phyloP scores from a whole-genome alignment of 306 rosid genomes.

The Argentina anserina region DNA sequence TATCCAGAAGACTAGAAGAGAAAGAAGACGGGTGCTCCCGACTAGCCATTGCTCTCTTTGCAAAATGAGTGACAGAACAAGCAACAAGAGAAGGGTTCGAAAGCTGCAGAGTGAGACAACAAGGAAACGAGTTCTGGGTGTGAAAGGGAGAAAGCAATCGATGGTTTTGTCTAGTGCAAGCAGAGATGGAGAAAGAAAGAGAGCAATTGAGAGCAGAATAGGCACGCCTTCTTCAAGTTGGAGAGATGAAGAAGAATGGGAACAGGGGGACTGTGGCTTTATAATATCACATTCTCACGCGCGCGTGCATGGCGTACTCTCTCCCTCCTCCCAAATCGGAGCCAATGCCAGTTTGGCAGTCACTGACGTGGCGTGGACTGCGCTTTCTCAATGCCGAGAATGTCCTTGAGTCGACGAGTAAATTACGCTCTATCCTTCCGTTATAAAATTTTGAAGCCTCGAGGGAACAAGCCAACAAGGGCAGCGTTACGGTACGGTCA shows the following conservation, averaged over 20 bases:
- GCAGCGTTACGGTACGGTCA: slow-evolving; percentile 15
- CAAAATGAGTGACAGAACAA: slow-evolving; percentile 20
- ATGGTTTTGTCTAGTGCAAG: slow-evolving; percentile 24
- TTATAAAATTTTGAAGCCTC: slow-evolving; percentile 46
- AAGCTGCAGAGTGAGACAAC: slow-evolving; percentile 35
- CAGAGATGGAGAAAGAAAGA: slow-evolving; percentile 17
- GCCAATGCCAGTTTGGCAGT: slow-evolving; percentile 41
- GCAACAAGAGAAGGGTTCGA: slow-evolving; percentile 17
- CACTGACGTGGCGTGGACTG: slow-evolving; percentile 37
- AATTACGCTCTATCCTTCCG: slow-evolving; percentile 14
- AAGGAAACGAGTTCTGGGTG: slow-evolving; percentile 7
- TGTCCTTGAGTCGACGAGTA: neutral
- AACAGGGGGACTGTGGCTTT: slow-evolving; percentile 35
- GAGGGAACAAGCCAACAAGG: neutral
- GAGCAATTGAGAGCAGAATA: slow-evolving; percentile 41
- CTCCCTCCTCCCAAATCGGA: slow-evolving; percentile 17
- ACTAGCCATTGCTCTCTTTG: slow-evolving; percentile 30
- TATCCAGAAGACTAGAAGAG: slow-evolving; percentile 72
- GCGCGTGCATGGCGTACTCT: slow-evolving; percentile 46
- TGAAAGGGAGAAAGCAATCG: slow-evolving; percentile 35
- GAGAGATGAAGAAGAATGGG: slow-evolving; percentile 29
- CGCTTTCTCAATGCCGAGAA: neutral
- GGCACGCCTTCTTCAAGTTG: slow-evolving; percentile 54
- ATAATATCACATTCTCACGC: slow-evolving; percentile 33
- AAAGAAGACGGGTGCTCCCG: slow-evolving; percentile 50